Conservation (phyloP, 2,329 filamentous ascomycete species). For the Talaromyces albobiverticillius region DNA sequence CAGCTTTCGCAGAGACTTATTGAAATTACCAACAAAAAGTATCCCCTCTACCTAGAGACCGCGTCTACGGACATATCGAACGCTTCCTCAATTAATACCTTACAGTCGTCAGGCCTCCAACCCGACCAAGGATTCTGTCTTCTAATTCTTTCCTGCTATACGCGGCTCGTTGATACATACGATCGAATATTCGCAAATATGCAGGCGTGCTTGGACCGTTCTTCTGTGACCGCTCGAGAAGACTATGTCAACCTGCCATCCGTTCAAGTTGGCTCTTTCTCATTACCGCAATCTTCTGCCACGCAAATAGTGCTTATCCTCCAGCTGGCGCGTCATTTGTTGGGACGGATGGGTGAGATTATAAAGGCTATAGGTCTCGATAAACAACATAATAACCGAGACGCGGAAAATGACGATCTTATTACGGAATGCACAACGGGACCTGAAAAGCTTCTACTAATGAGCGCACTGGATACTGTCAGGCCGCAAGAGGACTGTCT, state of each 20-base stretch:
- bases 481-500: neutral
- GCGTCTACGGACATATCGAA: neutral
- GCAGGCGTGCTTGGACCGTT: conserved; percentile 11
- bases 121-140: conserved; percentile 1
- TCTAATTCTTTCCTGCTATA: conserved; percentile 8
- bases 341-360: conserved; percentile 2
- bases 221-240: conserved; percentile 3
- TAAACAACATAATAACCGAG: neutral
- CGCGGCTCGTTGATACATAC: conserved; percentile 7
- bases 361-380: neutral
- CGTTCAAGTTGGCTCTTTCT: conserved; percentile 6
- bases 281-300: conserved; percentile 7
- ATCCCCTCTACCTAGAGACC: conserved; percentile 2
- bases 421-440: neutral
- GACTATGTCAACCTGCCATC: conserved; percentile 7
- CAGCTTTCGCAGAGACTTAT: conserved; percentile 10
- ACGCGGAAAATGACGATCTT: neutral
- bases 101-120: neutral
- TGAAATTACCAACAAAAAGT: conserved; percentile 4
- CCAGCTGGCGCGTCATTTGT: conserved; percentile 4
- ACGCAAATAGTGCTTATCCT: conserved; percentile 4
- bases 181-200: conserved; percentile 7
- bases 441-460: neutral
- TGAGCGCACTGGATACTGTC: neutral
- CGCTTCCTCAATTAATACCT: neutral